Evolutionary conservation across 768 basidiomycete genomes (phyloP).

Genomic region (Lanmaoa pseudosensibilis): DNA sequence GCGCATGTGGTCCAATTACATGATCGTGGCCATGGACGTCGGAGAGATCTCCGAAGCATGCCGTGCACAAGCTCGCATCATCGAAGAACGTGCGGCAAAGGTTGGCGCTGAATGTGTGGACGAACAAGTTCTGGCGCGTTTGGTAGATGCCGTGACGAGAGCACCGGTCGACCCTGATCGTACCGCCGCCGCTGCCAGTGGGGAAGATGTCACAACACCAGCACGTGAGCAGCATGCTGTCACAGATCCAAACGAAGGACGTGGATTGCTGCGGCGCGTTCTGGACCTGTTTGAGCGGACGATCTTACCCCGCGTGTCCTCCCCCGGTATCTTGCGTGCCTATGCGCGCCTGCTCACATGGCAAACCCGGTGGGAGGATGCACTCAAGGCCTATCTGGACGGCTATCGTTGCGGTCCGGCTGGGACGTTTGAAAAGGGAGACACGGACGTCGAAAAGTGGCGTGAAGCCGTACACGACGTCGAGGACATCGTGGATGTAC

Average conservation of each 20-base stretch:
- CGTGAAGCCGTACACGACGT: constrained; percentile 76
- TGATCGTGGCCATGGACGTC: constrained; percentile 89
- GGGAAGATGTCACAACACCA: constrained; percentile 4
- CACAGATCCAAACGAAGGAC: constrained; percentile 59
- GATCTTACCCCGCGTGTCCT: constrained; percentile 80
- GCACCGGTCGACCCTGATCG: constrained; percentile 39
- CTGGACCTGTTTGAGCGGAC: constrained; percentile 70
- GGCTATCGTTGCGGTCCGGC: constrained; percentile 76
- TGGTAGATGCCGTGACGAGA: constrained; percentile 84
- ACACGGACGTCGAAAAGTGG: constrained; percentile 69
- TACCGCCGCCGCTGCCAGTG: constrained; percentile 12
- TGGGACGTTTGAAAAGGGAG: constrained; percentile 59
- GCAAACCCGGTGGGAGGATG: constrained; percentile 71
- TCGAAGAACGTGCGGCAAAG: constrained; percentile 53
- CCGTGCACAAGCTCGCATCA: constrained; percentile 77
- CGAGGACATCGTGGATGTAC: constrained; percentile 77
- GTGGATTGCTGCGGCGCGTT: constrained; percentile 66
- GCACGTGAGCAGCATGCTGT: constrained; percentile 18
- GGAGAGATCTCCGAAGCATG: constrained; percentile 89
- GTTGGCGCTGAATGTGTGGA: constrained; percentile 65
- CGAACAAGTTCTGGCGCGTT: constrained; percentile 81
- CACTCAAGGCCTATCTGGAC: constrained; percentile 79
- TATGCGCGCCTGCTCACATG: constrained; percentile 80
- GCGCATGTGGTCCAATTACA: constrained; percentile 99
- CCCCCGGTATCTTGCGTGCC: constrained; percentile 76